Conservation (phyloP, 257 asterid genomes). For the Vinca minor region DNA sequence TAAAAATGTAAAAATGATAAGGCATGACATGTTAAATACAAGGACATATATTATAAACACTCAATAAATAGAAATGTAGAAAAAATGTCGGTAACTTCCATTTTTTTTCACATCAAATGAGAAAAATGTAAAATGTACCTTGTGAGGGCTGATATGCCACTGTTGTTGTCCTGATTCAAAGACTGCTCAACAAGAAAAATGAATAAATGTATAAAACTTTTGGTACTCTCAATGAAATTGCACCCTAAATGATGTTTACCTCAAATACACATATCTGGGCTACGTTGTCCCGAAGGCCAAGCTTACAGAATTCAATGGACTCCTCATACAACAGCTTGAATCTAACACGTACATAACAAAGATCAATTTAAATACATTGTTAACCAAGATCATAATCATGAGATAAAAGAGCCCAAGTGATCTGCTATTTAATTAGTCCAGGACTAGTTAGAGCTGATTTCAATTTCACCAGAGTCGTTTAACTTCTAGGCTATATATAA, state of each 20-base stretch:
- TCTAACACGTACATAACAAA: conserved; percentile 35
- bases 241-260: conserved; percentile 29
- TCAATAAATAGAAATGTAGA: not conserved
- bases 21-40: not conserved
- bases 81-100: not conserved
- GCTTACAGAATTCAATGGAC: conserved; percentile 63
- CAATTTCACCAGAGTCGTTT: not conserved
- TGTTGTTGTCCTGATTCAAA: conserved; percentile 26
- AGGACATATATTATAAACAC: not conserved
- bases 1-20: not conserved
- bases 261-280: conserved; percentile 93
- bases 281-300: conserved; percentile 89
- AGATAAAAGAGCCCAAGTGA: not conserved
- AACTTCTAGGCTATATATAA: not conserved
- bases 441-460: not conserved
- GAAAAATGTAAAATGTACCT: conserved; percentile 9
- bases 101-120: not conserved
- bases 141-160: conserved; percentile 25
- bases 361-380: conserved; percentile 5
- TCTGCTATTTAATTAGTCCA: not conserved
- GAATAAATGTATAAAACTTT: conserved; percentile 9
- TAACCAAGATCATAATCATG: not conserved
- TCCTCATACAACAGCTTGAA: conserved; percentile 90
- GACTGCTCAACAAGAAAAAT: conserved; percentile 40
- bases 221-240: not conserved